Percentiles rank a stretch among this genome's conserved stretches.
phyloP scores from a whole-genome alignment of 2,329 filamentous ascomycete genomes.

The Mycosphaerelloides madeirae region DNA sequence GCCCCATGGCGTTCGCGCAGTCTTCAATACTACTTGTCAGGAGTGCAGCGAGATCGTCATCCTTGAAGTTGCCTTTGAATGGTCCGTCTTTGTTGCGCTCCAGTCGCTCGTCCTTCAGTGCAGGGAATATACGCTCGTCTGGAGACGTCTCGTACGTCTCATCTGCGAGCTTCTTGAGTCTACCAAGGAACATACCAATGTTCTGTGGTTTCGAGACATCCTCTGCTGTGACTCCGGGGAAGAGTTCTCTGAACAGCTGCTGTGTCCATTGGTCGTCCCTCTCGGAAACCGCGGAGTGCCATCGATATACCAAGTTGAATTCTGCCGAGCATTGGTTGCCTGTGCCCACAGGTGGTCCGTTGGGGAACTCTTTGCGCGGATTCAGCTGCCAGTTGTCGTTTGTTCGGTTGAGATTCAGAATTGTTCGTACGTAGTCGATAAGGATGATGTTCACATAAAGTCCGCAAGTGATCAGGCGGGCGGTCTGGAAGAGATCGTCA shows the following conservation, averaged over 20 bases:
- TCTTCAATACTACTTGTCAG: conserved; percentile 58
- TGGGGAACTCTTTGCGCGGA: conserved; percentile 37
- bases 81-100: conserved; percentile 28
- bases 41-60: conserved; percentile 54
- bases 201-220: conserved; percentile 24
- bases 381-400: conserved; percentile 43
- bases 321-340: conserved; percentile 51
- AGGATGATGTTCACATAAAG: conserved; percentile 52
- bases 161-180: conserved; percentile 25
- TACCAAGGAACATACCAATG: conserved; percentile 28
- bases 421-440: conserved; percentile 51
- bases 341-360: conserved; percentile 38
- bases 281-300: conserved; percentile 43
- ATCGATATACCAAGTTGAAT: conserved; percentile 53
- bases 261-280: conserved; percentile 45
- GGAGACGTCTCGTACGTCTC: conserved; percentile 29
- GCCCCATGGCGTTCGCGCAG: conserved; percentile 56
- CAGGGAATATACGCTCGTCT: conserved; percentile 30
- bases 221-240: conserved; percentile 18
- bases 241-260: conserved; percentile 35
- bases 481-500: conserved; percentile 50
- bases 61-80: conserved; percentile 50
- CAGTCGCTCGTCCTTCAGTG: conserved; percentile 25
- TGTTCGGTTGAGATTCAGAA: conserved; percentile 45
- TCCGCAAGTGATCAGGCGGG: conserved; percentile 48